These are phyloP conservation scores for Lablab purpureus DNA, from an alignment of 306 rosid genomes.

Conservation along the genomic window DNA sequence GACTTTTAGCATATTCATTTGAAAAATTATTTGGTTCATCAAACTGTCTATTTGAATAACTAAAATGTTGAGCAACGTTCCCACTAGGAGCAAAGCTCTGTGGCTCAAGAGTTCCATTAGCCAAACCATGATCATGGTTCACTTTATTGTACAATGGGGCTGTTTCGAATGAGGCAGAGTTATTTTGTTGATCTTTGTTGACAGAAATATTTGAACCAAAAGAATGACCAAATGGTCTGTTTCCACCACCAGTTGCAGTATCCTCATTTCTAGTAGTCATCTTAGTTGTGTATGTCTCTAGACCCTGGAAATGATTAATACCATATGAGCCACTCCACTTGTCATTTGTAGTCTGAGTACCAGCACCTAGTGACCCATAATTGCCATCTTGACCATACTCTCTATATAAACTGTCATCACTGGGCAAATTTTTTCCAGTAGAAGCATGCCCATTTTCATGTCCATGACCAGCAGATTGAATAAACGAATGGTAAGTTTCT, in stretches of 20 bases:
- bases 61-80: conserved; percentile 58
- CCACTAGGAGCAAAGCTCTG: conserved; percentile 58
- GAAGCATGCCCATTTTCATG: conserved; percentile 58
- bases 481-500: conserved; percentile 62
- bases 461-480: conserved; percentile 49
- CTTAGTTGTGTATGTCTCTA: conserved; percentile 49
- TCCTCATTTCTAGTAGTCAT: conserved; percentile 44
- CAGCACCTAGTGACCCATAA: conserved; percentile 53
- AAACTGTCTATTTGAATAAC: conserved; percentile 54
- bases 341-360: conserved; percentile 55
- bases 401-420: conserved; percentile 44
- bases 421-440: conserved; percentile 42
- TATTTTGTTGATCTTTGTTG: conserved; percentile 56
- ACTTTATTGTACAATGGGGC: conserved; percentile 60
- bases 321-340: conserved; percentile 59
- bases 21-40: conserved; percentile 55
- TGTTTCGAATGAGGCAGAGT: conserved; percentile 59
- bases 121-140: conserved; percentile 54
- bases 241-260: conserved; percentile 47
- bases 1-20: conserved; percentile 58
- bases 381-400: conserved; percentile 52
- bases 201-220: conserved; percentile 52
- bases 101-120: conserved; percentile 57
- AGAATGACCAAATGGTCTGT: conserved; percentile 55
- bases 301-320: conserved; percentile 53